Conservation (phyloP, 2,329 filamentous ascomycete genomes). For the Onygenales sp. region DNA sequence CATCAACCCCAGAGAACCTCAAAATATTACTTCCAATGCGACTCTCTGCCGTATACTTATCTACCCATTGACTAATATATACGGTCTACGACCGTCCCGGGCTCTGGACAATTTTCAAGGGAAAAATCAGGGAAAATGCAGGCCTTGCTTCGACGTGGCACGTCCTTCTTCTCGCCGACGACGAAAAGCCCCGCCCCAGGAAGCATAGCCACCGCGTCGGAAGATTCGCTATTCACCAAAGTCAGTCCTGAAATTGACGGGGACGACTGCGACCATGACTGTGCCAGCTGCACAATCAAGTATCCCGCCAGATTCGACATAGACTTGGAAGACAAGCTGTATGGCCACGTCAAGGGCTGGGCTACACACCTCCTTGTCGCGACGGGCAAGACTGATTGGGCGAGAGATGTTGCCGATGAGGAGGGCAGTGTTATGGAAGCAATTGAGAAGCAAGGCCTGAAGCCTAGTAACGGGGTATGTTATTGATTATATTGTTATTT, state of each 20-base stretch:
- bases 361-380: slow-evolving; percentile 83
- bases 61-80: too few species aligned
- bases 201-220: slow-evolving; percentile 28
- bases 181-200: slow-evolving; percentile 13
- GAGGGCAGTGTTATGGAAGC: slow-evolving; percentile 77
- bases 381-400: slow-evolving; percentile 95
- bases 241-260: slow-evolving; percentile 72
- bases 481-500: not conserved
- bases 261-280: slow-evolving; percentile 82
- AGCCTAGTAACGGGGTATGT: slow-evolving; percentile 34
- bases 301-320: slow-evolving; percentile 68
- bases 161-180: slow-evolving; percentile 23
- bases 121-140: slow-evolving; percentile 19
- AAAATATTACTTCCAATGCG: too few species aligned
- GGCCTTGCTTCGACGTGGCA: slow-evolving; percentile 23
- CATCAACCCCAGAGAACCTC: too few species aligned
- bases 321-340: slow-evolving; percentile 68
- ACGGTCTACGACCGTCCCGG: too few species aligned
- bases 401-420: slow-evolving; percentile 79
- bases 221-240: slow-evolving; percentile 57
- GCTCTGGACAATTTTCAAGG: not conserved
- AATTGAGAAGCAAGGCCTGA: slow-evolving; percentile 41
- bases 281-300: slow-evolving; percentile 65
- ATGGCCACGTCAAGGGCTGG: slow-evolving; percentile 79
- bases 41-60: too few species aligned